Evolutionary conservation across 768 basidiomycete genomes (phyloP), one percentile per base, ranked within the genome.

Genomic region (Pholiota microspora): DNA sequence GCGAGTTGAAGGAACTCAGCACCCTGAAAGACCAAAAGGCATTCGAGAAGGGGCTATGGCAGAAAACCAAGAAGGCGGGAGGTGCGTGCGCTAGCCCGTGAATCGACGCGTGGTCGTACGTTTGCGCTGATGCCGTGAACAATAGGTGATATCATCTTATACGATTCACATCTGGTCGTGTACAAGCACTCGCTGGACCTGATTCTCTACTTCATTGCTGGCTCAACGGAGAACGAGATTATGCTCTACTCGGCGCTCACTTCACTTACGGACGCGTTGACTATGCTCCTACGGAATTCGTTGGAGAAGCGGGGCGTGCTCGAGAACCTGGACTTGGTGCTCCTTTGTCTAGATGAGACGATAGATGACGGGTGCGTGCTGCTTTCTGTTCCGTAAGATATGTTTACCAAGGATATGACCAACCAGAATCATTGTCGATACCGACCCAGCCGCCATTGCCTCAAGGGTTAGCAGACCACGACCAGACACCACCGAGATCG

Each of bases 161-260:
- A 85, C 76, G 94, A 88, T 71, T 85, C 82, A 15, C 91, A 92
- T 65, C 81, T 98, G n/a, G 89, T 89, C 38, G 83, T 98, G 24
- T 96, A 96, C 77, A 90, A 89, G 59, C 90, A 97, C 66, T 93
- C 95, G 15, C 85, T 96, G 47, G 97, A 99, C 77, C 85, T 99
- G 64, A 89, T 94, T 51, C 85, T 98, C 70, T 97, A 97, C 78
- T 83, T 98, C 64, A 81, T 98, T 64, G 93, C 92, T 12, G 85
- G 88, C 3, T 80, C 92, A 6, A 75, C 77, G 1, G 94, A 97
- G 73, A 99, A 99, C 72, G 97, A 99, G 70, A 82, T 98, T 51
- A 97, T 98, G 92, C 84, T 98, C 31, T 83, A 89, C 53, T 73
- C 83, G n/a, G 89, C 92, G 13, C 84, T 98, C 13, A 79, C 76